A percentile compares a stretch with the other conserved stretches of the same genome.
These are phyloP conservation scores for Lactarius vividus DNA, from an alignment of 768 basidiomycete genomes.

Conservation along the genomic window DNA sequence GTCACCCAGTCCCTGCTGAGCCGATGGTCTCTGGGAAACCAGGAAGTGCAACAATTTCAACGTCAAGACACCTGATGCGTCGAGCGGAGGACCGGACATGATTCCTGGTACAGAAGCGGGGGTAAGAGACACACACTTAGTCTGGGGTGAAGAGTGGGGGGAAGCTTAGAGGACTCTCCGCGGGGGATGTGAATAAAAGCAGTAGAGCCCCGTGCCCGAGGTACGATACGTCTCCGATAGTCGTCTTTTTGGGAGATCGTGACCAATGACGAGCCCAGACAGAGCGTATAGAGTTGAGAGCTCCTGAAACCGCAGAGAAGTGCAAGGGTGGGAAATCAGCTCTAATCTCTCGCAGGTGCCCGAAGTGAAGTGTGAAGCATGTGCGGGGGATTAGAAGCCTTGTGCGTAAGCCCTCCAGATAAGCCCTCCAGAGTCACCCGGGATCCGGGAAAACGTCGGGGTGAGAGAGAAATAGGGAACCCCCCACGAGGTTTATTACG, in stretches of 20 bases:
- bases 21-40: not conserved
- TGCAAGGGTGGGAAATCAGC: not conserved
- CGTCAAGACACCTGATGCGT: constrained; percentile 14
- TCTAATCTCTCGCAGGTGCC: not conserved
- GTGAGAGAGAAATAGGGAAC: not conserved
- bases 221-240: not conserved
- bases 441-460: not conserved
- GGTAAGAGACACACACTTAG: not conserved
- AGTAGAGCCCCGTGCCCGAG: not conserved
- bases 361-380: not conserved
- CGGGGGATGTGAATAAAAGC: not conserved
- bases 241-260: not conserved
- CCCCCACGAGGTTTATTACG: not conserved
- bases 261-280: not conserved
- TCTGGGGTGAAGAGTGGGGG: not conserved
- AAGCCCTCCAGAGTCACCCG: not conserved
- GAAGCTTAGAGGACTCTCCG: not conserved
- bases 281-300: not conserved
- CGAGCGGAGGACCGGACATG: not conserved
- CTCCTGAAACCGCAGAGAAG: not conserved
- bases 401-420: not conserved
- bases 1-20: not conserved
- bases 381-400: not conserved
- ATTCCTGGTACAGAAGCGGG: not conserved
- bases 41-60: constrained; percentile 11